A percentile compares a stretch with the other conserved stretches of the same genome.
These are phyloP conservation scores for Mortierella sp. DNA, from an alignment of 371 early-diverging fungal genomes.

Conservation along the genomic window DNA sequence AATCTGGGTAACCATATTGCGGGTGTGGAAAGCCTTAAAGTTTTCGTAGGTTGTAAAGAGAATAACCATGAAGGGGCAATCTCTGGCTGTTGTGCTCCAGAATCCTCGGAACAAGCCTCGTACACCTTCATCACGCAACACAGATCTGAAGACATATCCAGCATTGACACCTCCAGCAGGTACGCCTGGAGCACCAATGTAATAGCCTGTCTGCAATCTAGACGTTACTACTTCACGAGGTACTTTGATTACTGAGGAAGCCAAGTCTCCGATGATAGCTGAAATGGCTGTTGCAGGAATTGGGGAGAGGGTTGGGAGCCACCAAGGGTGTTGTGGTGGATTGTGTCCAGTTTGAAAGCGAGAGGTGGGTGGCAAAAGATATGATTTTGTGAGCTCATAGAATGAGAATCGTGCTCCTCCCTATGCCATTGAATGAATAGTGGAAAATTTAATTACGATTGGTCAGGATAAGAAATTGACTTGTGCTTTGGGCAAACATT, in stretches of 20 bases:
- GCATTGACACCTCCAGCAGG: conserved; percentile 58
- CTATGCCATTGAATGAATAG: conserved; percentile 35
- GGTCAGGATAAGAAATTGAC: not conserved
- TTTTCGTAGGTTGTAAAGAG: conserved; percentile 85
- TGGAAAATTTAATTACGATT: not conserved
- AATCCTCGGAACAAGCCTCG: conserved; percentile 83
- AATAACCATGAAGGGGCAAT: conserved; percentile 89
- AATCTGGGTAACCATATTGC: conserved; percentile 56
- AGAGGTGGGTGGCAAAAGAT: conserved; percentile 62
- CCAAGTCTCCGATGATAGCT: conserved; percentile 82
- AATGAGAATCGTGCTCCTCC: conserved; percentile 83
- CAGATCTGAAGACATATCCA: conserved; percentile 66
- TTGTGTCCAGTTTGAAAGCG: conserved; percentile 47
- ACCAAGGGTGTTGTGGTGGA: conserved; percentile 49
- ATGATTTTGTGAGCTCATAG: conserved; percentile 81
- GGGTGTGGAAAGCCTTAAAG: conserved; percentile 80
- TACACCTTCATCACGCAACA: conserved; percentile 74
- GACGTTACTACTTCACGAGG: conserved; percentile 90
- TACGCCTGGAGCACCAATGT: conserved; percentile 49
- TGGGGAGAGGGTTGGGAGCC: conserved; percentile 58
- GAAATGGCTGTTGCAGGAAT: conserved; percentile 79
- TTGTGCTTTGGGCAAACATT: not conserved
- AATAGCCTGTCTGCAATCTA: conserved; percentile 78
- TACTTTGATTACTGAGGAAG: conserved; percentile 84
- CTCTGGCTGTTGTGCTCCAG: conserved; percentile 80